Evolutionary conservation across 495 filamentous ascomycete genomes (phyloP), one percentile per base, ranked within the genome.

Genomic region (Rostrohypoxylon terebratum): DNA sequence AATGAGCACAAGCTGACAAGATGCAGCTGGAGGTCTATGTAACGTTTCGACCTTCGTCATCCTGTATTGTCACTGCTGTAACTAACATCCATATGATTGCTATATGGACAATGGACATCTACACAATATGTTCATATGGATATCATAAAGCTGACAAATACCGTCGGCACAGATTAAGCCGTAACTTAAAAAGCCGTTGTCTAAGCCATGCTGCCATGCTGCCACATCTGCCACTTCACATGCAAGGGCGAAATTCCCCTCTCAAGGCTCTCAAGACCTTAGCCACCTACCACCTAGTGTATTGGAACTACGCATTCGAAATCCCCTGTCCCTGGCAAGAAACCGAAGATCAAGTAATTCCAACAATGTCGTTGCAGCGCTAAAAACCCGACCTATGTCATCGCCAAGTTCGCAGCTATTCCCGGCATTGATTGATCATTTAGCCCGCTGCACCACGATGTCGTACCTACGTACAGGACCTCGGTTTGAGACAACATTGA

Each of bases 381-480:
- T 38, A 57, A 25, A n/a, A 5, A 28, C 7, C 33, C 53, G 10
- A 55, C 36, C 36, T 59, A 59, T 59, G 55, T 42, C 33, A 59
- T 59, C 18, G 34, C 3, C 55, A 28, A 28, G 25, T 34, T 36
- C 13, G 38, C 34, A n/a, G 34, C 36, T 25, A 33, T 34, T 36
- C 25, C 38, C 34, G 18, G 18, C 20, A n/a, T n/a, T n/a, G n/a
- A n/a, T n/a, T n/a, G 28, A 7, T 28, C 2, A 18, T 10, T 33
- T 42, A 42, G 20, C 13, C 28, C 18, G n/a, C 25, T 64, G 36
- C 51, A 63, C 20, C 47, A 13, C 50, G 25, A 54, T 18, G 25
- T 65, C 14, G 48, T 58, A 69, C 31, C 50, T 69, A 57, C 50
- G 31, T 60, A 60, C 20, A 42, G 38, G 13, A 60, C 28, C 28